Evolutionary conservation across 495 filamentous ascomycete species (phyloP), one percentile per base, ranked within the genome.

Genomic region (Parachaetomium inaequale): DNA sequence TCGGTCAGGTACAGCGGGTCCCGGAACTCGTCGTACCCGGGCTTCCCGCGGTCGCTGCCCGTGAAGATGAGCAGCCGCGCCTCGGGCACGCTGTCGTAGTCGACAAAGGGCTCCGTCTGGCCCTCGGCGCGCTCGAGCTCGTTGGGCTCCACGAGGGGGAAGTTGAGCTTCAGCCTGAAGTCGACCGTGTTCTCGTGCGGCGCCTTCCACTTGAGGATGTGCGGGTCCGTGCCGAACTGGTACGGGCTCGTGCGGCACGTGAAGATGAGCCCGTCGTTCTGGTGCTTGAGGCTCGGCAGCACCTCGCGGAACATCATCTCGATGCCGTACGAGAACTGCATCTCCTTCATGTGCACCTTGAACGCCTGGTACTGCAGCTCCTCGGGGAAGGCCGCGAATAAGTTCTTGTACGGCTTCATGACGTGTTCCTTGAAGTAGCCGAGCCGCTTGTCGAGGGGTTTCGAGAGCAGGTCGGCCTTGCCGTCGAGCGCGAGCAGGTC

Each of bases 181-280:
- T 98, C 94, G 62, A 98, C 82, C 1, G 91, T 92, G 74, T 98
- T 98, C 68, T 98, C 94, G 28, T 87, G 75, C 5, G 88, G 88
- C 1, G 93, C 90, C 71, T 98, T 98, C 94, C 94, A 98, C 75
- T 98, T 98, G 25, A 98, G 79, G 63, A 96, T 97, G 68, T 93
- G 87, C 43, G 84, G 83, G 72, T 98, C 94, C 7, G 94, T 98
- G 64, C 94, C 94, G 58, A 87, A 88, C 65, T 85, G 84, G 78
- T 98, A 98, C 2, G 88, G 85, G 31, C 87, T 88, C 63, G 81
- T 87, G 58, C 90, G 86, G 72, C 93, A 96, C 36, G 94, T 97
- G 78, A 98, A 98, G 70, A 98, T 95, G 21, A 98, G 81, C 29
- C 94, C 94, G 74, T 98, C 94, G 68, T 95, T 97, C 36, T 94